These are phyloP conservation scores for Pseudozyma tsukubaensis DNA, from an alignment of 1,284 basidiomycete species.

Conservation along the genomic window DNA sequence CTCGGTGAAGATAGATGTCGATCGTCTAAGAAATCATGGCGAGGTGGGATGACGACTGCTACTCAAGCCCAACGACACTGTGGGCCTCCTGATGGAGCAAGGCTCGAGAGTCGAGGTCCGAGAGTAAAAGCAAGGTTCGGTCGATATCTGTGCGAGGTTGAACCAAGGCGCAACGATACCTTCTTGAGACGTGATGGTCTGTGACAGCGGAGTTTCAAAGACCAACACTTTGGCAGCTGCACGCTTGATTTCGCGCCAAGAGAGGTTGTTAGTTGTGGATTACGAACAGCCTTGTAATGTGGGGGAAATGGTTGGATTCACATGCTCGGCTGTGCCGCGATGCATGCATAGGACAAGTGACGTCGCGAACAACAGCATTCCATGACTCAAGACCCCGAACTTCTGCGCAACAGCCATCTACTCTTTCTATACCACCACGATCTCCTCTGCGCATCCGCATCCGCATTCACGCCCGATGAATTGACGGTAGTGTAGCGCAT, in stretches of 20 bases:
- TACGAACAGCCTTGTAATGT: slow-evolving; percentile 1
- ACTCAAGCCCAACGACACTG: too few species aligned
- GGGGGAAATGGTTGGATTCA: slow-evolving; percentile 17
- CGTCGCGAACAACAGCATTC: neutral
- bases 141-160: too few species aligned
- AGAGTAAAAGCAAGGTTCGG: too few species aligned
- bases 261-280: neutral
- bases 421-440: neutral
- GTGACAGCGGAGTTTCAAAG: slow-evolving; percentile 4
- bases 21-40: too few species aligned
- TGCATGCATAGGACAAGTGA: neutral
- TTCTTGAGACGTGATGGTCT: neutral
- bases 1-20: neutral
- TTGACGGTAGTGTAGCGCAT: neutral
- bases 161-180: too few species aligned
- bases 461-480: too few species aligned
- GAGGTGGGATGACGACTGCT: too few species aligned
- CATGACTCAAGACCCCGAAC: too few species aligned
- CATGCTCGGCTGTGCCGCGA: slow-evolving; percentile 9
- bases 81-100: too few species aligned
- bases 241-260: neutral
- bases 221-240: slow-evolving; percentile 8
- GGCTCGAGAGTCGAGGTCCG: too few species aligned
- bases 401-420: too few species aligned
- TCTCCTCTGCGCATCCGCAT: too few species aligned